These are phyloP conservation scores for Meredithiella fracta DNA, from an alignment of 2,329 filamentous ascomycete genomes.

Conservation along the genomic window DNA sequence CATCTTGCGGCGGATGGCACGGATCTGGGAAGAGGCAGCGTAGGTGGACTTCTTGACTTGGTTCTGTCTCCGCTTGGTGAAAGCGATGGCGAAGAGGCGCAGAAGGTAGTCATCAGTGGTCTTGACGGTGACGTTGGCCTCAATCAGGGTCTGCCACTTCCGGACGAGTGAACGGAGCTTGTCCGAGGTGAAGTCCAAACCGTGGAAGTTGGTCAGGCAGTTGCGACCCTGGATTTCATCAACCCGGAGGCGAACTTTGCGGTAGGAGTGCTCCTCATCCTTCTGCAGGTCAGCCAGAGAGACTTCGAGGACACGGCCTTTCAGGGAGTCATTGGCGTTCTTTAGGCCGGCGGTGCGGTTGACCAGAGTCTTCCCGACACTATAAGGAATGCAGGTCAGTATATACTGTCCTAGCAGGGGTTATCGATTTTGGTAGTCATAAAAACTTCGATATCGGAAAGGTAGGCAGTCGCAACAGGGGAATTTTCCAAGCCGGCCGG, in stretches of 20 bases:
- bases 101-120: slow-evolving; percentile 99
- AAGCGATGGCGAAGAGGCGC: slow-evolving; percentile 95
- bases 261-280: slow-evolving; percentile 99
- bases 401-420: slow-evolving; percentile 8
- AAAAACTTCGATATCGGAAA: not conserved
- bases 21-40: slow-evolving; percentile 90
- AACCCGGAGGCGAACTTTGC: slow-evolving; percentile 97
- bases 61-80: slow-evolving; percentile 98
- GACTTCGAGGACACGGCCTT: slow-evolving; percentile 97
- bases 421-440: not conserved
- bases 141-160: slow-evolving; percentile 99
- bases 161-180: slow-evolving; percentile 97
- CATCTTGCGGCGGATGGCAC: slow-evolving; percentile 99
- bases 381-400: slow-evolving; percentile 26
- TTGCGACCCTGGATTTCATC: slow-evolving; percentile 99
- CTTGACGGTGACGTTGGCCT: slow-evolving; percentile 99
- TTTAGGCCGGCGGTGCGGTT: slow-evolving; percentile 99
- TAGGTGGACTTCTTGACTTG: slow-evolving; percentile 99
- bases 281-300: slow-evolving; percentile 98
- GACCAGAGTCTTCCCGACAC: slow-evolving; percentile 98
- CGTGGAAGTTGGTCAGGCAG: slow-evolving; percentile 99
- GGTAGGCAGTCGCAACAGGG: not conserved
- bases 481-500: too few relatives aligned
- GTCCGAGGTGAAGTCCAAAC: slow-evolving; percentile 99
- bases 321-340: slow-evolving; percentile 98